Evolutionary conservation across 345 rosid species (phyloP).

Genomic region (Boechera divaricarpa): DNA sequence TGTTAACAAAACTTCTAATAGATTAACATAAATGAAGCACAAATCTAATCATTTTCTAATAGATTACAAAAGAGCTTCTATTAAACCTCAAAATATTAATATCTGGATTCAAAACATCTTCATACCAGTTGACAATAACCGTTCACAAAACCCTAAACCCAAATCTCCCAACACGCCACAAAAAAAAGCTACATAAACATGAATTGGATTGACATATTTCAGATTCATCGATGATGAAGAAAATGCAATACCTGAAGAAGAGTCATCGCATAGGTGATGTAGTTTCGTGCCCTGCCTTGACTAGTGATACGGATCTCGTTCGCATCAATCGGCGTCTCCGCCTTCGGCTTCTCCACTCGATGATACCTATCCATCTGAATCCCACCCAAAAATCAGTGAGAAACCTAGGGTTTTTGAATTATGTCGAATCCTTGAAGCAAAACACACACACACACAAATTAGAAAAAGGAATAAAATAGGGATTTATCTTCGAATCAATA

Average conservation of each 20-base stretch:
- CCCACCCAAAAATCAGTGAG: slow-evolving; percentile 24
- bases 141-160: slow-evolving; percentile 38
- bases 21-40: not conserved
- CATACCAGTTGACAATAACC: not conserved
- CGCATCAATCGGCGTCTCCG: slow-evolving; percentile 60
- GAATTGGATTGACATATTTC: slow-evolving; percentile 9
- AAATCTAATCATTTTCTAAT: not conserved
- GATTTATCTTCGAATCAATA: slow-evolving; percentile 16
- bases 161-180: slow-evolving; percentile 8
- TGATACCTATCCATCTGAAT: slow-evolving; percentile 75
- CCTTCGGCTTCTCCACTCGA: slow-evolving; percentile 73
- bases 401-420: slow-evolving; percentile 34
- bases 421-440: not conserved
- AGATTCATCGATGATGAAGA: slow-evolving; percentile 18
- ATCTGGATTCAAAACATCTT: not conserved
- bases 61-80: not conserved
- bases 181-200: not conserved
- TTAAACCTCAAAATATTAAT: not conserved
- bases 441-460: not conserved
- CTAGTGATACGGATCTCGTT: slow-evolving; percentile 53
- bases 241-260: slow-evolving; percentile 60
- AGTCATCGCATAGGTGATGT: slow-evolving; percentile 79
- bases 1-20: not conserved
- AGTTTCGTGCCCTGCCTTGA: slow-evolving; percentile 46
- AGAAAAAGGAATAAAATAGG: not conserved